These are phyloP conservation scores for Hibiscus mutabilis DNA, from an alignment of 345 rosid species.

Conservation along the genomic window DNA sequence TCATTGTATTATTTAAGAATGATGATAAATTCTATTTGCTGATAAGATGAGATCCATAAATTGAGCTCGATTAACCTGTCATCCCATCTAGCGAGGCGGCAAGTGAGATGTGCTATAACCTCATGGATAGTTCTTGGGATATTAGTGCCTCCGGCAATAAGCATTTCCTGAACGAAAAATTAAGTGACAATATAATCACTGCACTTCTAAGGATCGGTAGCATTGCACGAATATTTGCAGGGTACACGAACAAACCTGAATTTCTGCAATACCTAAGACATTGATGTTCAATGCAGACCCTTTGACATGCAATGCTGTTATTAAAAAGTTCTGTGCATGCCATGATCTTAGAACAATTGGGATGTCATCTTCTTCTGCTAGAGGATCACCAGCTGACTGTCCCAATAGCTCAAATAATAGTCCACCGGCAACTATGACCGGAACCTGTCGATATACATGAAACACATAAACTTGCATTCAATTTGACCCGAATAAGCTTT, in stretches of 20 bases:
- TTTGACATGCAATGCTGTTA: constrained; percentile 52
- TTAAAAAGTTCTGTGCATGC: constrained; percentile 49
- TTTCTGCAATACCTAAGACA: constrained; percentile 51
- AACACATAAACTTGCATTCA: background rate
- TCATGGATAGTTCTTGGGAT: constrained; percentile 44
- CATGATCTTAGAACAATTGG: constrained; percentile 58
- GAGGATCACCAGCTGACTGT: constrained; percentile 60
- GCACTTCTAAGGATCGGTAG: background rate
- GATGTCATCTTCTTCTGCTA: constrained; percentile 50
- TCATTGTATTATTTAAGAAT: background rate
- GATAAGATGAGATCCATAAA: background rate
- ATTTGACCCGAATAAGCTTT: background rate
- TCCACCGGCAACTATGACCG: constrained; percentile 61
- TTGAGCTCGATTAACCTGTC: constrained; percentile 38
- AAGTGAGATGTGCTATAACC: constrained; percentile 51
- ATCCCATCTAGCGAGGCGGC: constrained; percentile 62
- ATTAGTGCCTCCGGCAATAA: constrained; percentile 38
- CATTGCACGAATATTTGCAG: background rate
- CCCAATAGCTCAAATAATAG: constrained; percentile 64
- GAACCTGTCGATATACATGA: constrained; percentile 38
- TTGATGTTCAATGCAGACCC: constrained; percentile 38
- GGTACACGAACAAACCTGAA: constrained; percentile 39
- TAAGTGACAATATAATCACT: background rate
- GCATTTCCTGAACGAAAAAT: constrained; percentile 40
- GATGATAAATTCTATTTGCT: background rate